Base-by-base conservation (phyloP, 1,139 yeast genomes). In the Suhomyces atakaporum region DNA sequence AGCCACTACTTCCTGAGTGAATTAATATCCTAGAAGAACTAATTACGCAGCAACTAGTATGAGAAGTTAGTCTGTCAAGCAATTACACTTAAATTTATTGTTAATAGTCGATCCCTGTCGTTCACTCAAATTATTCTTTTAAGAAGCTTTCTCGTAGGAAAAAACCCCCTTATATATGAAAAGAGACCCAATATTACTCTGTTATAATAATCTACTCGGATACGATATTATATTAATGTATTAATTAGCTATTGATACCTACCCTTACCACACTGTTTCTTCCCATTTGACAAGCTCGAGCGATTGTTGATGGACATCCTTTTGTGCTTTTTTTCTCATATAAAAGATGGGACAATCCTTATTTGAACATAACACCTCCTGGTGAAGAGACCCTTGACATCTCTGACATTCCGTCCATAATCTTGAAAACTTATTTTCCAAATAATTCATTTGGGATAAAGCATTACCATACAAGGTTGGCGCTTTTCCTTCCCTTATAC, bases 361-460 rank as follows among this genome's bases (percentile, higher is more conserved):
- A 50, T 92, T 88, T 0, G 96, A 84, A 59, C 99, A 94, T 27
- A 92, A 69, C 6, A 94, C 98, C 52, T 92, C 97, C 60, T 89
- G 97, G 53, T 92, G 97, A 41, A 94, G 66, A 15, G 95, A 86
- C 0, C 97, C 97, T 53, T 94, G 97, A 60, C 98, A 94, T 46
- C 97, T 72, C 63, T 94, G 99, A 58, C 99, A 94, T 56, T 94
- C 96, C 0, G 98, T 92, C 99, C 99, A 94, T 42, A 94, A 66
- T 45, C 95, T 70, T 2, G 96, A 83, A 54, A 88, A 94, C 51
- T 84, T 84, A 44, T 79, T 77, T 56, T 94, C 96, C 46, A 92
- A 63, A 33, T 79, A 80, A 53, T 88, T 85, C 73, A 90, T 81
- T 43, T 80, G 83, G 5, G 86, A 83, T 35, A 94, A 64, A 5